Evolutionary conservation across 371 early-diverging fungal species (phyloP).

Genomic region (Mucor indicus): DNA sequence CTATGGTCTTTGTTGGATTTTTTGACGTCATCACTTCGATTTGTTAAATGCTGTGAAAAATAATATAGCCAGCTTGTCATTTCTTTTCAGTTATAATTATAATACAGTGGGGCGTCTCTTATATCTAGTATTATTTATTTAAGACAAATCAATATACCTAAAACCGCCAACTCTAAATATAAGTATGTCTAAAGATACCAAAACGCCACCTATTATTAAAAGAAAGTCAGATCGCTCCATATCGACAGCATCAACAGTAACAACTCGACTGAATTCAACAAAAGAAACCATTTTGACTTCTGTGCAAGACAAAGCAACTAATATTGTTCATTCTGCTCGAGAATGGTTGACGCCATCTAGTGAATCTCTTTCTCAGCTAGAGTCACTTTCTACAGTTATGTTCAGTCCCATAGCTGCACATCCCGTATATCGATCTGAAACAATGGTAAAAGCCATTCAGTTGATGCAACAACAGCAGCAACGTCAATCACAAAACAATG

Average conservation of each 20-base stretch:
- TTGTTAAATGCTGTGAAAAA: no score
- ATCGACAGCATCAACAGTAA: background rate
- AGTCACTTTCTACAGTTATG: conserved; percentile 47
- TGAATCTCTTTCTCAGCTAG: conserved; percentile 33
- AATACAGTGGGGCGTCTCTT: no score
- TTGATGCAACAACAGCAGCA: conserved; percentile 46
- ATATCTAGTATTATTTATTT: no score
- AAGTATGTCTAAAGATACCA: no score
- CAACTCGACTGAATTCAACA: background rate
- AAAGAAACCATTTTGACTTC: conserved; percentile 17
- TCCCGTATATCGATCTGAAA: conserved; percentile 45
- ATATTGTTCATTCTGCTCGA: conserved; percentile 31
- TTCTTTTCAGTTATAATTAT: no score
- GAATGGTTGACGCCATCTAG: conserved; percentile 36
- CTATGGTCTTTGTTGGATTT: no score
- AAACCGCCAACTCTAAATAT: no score
- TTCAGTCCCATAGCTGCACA: conserved; percentile 48
- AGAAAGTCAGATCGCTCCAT: conserved; percentile 6
- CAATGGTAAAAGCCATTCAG: conserved; percentile 42
- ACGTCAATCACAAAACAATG: conserved; percentile 13
- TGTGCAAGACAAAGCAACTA: conserved; percentile 32
- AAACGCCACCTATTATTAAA: conserved; percentile 6
- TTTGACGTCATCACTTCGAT: no score
- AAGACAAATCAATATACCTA: no score
- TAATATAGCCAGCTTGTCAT: no score